Conservation (phyloP, 768 basidiomycete species). For the Cytidiella melzeri region DNA sequence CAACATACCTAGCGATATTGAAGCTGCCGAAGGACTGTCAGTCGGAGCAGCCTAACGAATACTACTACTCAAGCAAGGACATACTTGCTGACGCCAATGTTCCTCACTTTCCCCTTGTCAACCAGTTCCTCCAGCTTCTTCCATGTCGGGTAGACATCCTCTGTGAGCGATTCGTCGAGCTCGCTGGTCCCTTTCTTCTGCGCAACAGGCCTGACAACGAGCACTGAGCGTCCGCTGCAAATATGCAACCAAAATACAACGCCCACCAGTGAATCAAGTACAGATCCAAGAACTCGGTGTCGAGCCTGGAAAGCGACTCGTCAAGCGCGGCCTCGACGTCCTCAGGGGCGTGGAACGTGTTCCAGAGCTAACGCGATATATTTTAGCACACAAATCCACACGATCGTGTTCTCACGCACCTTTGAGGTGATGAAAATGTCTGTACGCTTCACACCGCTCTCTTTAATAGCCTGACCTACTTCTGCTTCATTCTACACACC, state of each 20-base stretch:
- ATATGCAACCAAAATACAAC: neutral
- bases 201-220: constrained; percentile 52
- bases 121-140: constrained; percentile 74
- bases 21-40: constrained; percentile 35
- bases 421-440: constrained; percentile 66
- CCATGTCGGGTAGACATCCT: constrained; percentile 75
- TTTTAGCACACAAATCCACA: neutral
- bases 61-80: constrained; percentile 13
- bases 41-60: too few species aligned
- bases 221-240: neutral
- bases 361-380: constrained; percentile 58
- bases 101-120: constrained; percentile 66
- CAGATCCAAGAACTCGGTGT: constrained; percentile 69
- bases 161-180: constrained; percentile 52
- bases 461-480: constrained; percentile 55
- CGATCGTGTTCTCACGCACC: constrained; percentile 26
- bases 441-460: constrained; percentile 53
- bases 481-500: constrained; percentile 62
- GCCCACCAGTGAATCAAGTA: constrained; percentile 76
- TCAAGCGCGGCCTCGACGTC: constrained; percentile 65
- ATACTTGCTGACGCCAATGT: constrained; percentile 83
- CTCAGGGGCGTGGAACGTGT: constrained; percentile 67
- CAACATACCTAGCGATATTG: constrained; percentile 43
- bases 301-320: constrained; percentile 54
- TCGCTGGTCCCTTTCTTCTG: constrained; percentile 46